A percentile compares a stretch with the other conserved stretches of the same genome.
phyloP scores from a whole-genome alignment of 108 stramenopile genomes.

The Fragilariopsis cylindrus region DNA sequence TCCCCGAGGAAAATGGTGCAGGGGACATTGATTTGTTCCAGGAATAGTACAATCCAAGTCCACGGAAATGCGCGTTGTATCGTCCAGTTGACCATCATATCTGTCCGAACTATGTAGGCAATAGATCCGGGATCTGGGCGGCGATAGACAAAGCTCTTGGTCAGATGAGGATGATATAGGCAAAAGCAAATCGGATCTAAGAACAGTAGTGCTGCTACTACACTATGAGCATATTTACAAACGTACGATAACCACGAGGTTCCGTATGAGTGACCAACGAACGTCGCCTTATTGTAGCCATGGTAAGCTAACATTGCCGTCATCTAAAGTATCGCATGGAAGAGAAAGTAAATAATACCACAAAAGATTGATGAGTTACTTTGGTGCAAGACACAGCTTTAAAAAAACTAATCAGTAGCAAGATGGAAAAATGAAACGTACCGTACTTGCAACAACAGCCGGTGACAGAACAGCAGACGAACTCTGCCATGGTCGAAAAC shows the following conservation, averaged over 20 bases:
- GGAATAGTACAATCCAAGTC: constrained; percentile 77
- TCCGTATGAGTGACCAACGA: constrained; percentile 86
- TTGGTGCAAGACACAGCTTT: background rate
- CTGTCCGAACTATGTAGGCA: constrained; percentile 76
- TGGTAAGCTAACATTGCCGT: constrained; percentile 82
- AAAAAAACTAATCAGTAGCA: background rate
- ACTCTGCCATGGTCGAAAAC: constrained; percentile 83
- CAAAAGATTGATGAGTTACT: background rate
- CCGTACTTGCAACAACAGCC: constrained; percentile 64
- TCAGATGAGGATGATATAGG: constrained; percentile 69
- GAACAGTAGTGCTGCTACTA: constrained; percentile 76
- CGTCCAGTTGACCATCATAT: constrained; percentile 78
- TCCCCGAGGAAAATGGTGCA: constrained; percentile 76
- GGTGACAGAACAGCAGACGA: constrained; percentile 72
- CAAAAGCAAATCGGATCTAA: constrained; percentile 90
- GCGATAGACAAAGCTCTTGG: constrained; percentile 80
- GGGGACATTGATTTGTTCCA: constrained; percentile 74
- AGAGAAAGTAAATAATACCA: background rate
- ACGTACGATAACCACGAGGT: constrained; percentile 81
- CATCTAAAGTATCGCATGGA: constrained; percentile 30
- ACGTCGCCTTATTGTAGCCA: constrained; percentile 64
- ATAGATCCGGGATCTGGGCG: constrained; percentile 77
- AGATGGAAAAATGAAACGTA: constrained; percentile 17
- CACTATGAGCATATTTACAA: constrained; percentile 73
- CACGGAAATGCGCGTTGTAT: constrained; percentile 86